Evolutionary conservation across 2,329 filamentous ascomycete genomes (phyloP).

Genomic region (Alternaria ventricosa): DNA sequence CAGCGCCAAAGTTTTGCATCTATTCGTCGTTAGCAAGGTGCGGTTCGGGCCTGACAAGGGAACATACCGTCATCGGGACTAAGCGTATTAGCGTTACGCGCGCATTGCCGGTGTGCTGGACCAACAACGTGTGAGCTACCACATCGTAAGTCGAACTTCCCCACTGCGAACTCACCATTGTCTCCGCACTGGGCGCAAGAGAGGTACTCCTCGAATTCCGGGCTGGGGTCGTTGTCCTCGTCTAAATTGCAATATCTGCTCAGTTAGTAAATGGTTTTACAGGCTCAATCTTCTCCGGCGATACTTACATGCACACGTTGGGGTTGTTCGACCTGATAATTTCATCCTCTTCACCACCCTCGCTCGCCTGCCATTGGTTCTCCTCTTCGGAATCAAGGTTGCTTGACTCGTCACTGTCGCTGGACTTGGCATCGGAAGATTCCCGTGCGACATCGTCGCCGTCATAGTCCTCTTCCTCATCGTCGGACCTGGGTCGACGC

Average conservation of each 20-base stretch:
- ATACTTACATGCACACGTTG: constrained; percentile 69
- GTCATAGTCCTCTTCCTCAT: constrained; percentile 50
- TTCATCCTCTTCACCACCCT: constrained; percentile 64
- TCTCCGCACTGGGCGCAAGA: constrained; percentile 79
- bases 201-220: constrained; percentile 81
- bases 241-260: constrained; percentile 80
- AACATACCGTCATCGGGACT: constrained; percentile 68
- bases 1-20: constrained; percentile 69
- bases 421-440: constrained; percentile 45
- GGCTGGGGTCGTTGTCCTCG: constrained; percentile 81
- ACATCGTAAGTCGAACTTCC: constrained; percentile 35
- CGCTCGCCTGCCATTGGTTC: constrained; percentile 60
- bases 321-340: constrained; percentile 57
- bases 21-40: constrained; percentile 43
- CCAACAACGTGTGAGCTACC: constrained; percentile 52
- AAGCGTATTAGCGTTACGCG: constrained; percentile 71
- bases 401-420: constrained; percentile 49
- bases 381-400: constrained; percentile 62
- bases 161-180: constrained; percentile 68
- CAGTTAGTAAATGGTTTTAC: constrained; percentile 14
- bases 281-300: not conserved
- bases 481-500: constrained; percentile 38
- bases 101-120: constrained; percentile 90
- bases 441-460: constrained; percentile 50
- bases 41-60: constrained; percentile 17